Evolutionary conservation across 768 basidiomycete genomes (phyloP).

Genomic region (Naganishia antarctica): DNA sequence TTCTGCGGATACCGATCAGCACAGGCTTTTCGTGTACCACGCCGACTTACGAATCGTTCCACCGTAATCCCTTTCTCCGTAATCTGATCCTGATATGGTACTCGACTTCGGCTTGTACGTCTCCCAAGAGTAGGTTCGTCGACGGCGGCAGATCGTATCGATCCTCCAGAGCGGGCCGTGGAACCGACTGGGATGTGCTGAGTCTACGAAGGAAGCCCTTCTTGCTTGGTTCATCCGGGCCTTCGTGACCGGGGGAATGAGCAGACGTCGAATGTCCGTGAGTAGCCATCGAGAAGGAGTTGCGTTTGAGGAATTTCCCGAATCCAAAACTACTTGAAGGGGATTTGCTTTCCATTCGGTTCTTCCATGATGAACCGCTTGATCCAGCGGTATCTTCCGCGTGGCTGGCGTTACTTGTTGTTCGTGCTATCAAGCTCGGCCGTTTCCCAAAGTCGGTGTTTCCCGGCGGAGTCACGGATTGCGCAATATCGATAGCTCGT

Average conservation of each 20-base stretch:
- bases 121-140: constrained; percentile 1
- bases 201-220: background rate
- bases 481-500: constrained; percentile 5
- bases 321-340: background rate
- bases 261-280: background rate
- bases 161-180: background rate
- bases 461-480: background rate
- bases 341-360: constrained; percentile 4
- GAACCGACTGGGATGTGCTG: constrained; percentile 7
- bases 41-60: constrained; percentile 15
- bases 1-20: background rate
- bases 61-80: constrained; percentile 1
- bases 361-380: constrained; percentile 17
- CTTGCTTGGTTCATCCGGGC: background rate
- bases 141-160: constrained; percentile 11
- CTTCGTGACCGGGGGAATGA: background rate
- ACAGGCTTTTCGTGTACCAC: background rate
- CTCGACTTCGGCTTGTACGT: constrained; percentile 12
- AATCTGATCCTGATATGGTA: constrained; percentile 8
- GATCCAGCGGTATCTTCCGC: background rate
- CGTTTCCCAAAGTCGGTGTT: background rate
- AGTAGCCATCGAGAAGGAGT: constrained; percentile 11
- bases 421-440: background rate
- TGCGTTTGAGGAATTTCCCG: constrained; percentile 9
- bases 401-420: background rate